Base-by-base conservation (phyloP, 108 stramenopile genomes). In the Fragilariopsis cylindrus region DNA sequence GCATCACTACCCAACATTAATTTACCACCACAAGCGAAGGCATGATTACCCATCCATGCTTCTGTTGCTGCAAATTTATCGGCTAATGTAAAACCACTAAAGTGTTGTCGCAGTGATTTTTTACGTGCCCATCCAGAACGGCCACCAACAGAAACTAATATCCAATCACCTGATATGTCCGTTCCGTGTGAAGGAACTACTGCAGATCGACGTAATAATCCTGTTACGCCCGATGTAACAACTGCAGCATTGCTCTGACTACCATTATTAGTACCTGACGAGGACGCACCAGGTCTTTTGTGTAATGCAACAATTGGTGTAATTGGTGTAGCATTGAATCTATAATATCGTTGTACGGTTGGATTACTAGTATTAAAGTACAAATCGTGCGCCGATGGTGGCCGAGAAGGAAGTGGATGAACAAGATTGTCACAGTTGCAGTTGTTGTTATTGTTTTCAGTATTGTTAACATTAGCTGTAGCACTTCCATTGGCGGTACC, bases 41-140 rank as follows among this genome's bases (percentile, higher is more conserved):
- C 77, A 69, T 95, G 94, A 80, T 95, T 81, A 39, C 91, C 94
- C 91, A 92, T 92, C 94, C 94, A 95, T 48, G 82, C 90, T 69
- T 95, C 91, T 42, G 73, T 83, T 12, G 84, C 92, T 15, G 57
- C 57, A 72, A 95, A 95, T 7, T 63, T 73, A 6, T 75, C 68
- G 0, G 89, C 93, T 7, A 84, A 78, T 18, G 68, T 77, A 75
- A 95, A 92, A 18, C 74, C 82, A 2, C 69, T 52, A 64, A 73
- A 73, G 55, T 71, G 73, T 63, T 75, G 74, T 7, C 69, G 48
- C 54, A 73, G 79, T 21, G 48, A 55, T 52, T 83, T 70, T 72
- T 84, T 87, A 18, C 88, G 79, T 4, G 94, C 94, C 94, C 94
- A 95, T 68, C 94, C 94, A 3, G 85, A 82, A 44, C 94, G 78